Evolutionary conservation across 768 basidiomycete genomes (phyloP), one percentile per base, ranked within the genome.

Genomic region (Mycena haematopus): DNA sequence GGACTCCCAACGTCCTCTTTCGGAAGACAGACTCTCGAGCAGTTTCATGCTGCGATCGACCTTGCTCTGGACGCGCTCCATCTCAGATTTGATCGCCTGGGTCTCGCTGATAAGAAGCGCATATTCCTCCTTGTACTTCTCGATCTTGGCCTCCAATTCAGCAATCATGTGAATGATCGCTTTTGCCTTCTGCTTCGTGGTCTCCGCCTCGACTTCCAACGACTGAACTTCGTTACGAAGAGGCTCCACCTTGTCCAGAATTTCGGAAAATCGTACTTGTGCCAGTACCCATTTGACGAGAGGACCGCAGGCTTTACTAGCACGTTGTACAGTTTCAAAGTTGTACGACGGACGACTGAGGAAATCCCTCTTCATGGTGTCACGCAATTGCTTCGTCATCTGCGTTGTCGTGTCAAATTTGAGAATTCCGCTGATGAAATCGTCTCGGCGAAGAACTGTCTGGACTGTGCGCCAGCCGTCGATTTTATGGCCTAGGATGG

Each of bases 271-370:
- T 31, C 87, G 87, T 52, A 98, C 95, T 79, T 99, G 97, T 1
- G 97, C 97, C 59, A 99, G 84, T 11, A 88, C 96, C 97, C 97
- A 98, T 77, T 98, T 97, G 66, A 96, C 96, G 52, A 99, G 87
- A 11, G 97, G 97, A 27, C 97, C 97, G 72, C 96, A 99, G 29
- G 97, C 97, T 79, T 90, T 93, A 76, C 93, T 95, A 25, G 97
- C 97, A 58, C 92, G 89, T 71, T 99, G 91, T 40, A 99, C 95
- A 6, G 84, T 91, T 74, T 99, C 97, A 72, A 94, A 99, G 75
- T 94, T 99, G 80, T 89, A 99, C 4, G 89, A 86, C 0, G 95
- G 91, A 22, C 91, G 87, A 68, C 90, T 91, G 67, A 99, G 81
- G 82, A 93, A 99, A 58, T 99, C 96, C 67, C 81, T 87, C 80